Percentiles rank a stretch among this genome's conserved stretches.
These are phyloP conservation scores for Glonium stellatum DNA, from an alignment of 495 filamentous ascomycete genomes.

Conservation along the genomic window DNA sequence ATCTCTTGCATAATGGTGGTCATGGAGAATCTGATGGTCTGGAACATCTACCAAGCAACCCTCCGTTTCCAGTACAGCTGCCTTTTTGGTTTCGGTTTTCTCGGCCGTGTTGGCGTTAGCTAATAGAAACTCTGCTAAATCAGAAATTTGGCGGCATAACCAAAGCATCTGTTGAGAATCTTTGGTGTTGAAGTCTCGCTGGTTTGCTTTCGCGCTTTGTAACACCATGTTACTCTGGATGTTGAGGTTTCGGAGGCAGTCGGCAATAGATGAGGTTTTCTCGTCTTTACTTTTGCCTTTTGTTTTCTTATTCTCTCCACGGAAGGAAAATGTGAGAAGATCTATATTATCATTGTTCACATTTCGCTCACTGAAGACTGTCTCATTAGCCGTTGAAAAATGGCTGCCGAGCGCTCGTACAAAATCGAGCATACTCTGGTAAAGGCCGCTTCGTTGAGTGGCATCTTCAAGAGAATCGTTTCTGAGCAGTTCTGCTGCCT, in stretches of 20 bases:
- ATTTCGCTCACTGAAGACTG: slow-evolving; percentile 18
- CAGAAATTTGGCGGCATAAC: slow-evolving; percentile 21
- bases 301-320: background rate
- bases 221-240: slow-evolving; percentile 32
- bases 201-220: slow-evolving; percentile 10
- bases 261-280: slow-evolving; percentile 14
- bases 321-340: slow-evolving; percentile 22
- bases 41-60: slow-evolving; percentile 36
- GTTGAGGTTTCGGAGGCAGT: slow-evolving; percentile 27
- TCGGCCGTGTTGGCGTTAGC: slow-evolving; percentile 1
- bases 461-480: slow-evolving; percentile 37
- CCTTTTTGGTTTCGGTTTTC: background rate
- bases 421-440: slow-evolving; percentile 28
- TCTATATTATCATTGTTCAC: slow-evolving; percentile 20
- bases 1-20: background rate
- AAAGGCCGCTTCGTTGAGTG: slow-evolving; percentile 27
- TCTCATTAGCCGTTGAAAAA: slow-evolving; percentile 5
- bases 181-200: slow-evolving; percentile 19
- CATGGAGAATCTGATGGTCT: slow-evolving; percentile 36
- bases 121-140: slow-evolving; percentile 17
- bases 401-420: slow-evolving; percentile 19
- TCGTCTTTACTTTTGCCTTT: slow-evolving; percentile 1
- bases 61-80: slow-evolving; percentile 6
- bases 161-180: slow-evolving; percentile 25
- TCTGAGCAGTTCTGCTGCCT: slow-evolving; percentile 30